Base-by-base conservation (phyloP, 2,329 filamentous ascomycete species). In the Sporothrix variecibatus region DNA sequence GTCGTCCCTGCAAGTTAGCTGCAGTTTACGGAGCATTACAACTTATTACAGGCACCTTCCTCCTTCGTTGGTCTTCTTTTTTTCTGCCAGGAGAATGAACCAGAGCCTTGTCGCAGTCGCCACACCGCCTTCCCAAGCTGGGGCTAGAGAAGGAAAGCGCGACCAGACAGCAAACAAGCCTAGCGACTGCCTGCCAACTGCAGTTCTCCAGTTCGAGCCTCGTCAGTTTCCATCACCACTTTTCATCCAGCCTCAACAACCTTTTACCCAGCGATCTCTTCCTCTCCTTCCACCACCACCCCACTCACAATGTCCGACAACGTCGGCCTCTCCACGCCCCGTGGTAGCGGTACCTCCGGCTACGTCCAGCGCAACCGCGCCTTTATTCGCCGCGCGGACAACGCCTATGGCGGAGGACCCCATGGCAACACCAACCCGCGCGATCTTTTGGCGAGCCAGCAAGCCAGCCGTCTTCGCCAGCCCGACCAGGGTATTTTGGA, bases 341-440 rank as follows among this genome's bases (percentile, higher is more conserved):
- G 96, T 80, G 96, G 96, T 78, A 97, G 93, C 81, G 96, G 96
- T 67, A 99, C 96, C 74, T 98, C 95, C 0, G 96, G 96, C 81
- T 98, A 98, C 82, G 95, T 99, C 73, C 95, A 98, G 84, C 94
- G 94, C 83, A 99, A 98, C 85, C 90, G 94, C 49, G 96, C 96
- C 23, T 91, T 95, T 81, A 90, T 98, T 78, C 91, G 89, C 81
- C 94, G n/a, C 93, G 40, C 94, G 95, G 94, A 97, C 84, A 89
- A 90, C 79, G 88, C 86, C 75, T 91, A 91, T 23, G 95, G 94
- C 0, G 97, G 97, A 0, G 97, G 97, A 83, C 89, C 91, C 43
- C 89, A 90, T 46, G 90, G 90, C 76, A 90, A 93, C 80, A 90
- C 93, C 80, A 86, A 85, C 74, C 86, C 93, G 78, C 91, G 91